phyloP scores from a whole-genome alignment of 1,284 basidiomycete species.

The Exobasidium rhododendri region DNA sequence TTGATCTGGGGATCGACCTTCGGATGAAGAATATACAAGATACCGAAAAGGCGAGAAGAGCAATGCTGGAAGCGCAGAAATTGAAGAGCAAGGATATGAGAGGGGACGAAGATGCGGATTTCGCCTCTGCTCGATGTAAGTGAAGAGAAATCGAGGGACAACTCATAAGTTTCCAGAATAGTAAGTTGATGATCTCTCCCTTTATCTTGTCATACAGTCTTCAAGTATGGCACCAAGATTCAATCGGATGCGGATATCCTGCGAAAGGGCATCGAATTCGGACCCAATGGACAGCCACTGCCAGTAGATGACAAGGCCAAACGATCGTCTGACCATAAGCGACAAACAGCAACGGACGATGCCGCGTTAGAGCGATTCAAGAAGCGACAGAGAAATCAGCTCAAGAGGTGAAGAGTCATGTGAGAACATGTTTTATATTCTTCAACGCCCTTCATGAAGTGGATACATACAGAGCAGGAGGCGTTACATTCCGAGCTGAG shows the following conservation, averaged over 20 bases:
- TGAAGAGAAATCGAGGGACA: too few species aligned
- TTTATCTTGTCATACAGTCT: conserved; percentile 58
- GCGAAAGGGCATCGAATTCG: conserved; percentile 56
- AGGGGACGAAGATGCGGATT: conserved; percentile 69
- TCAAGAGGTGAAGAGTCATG: conserved; percentile 17
- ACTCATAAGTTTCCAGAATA: background rate
- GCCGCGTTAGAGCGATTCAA: conserved; percentile 64
- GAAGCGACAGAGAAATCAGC: conserved; percentile 24
- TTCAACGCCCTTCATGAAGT: too few species aligned
- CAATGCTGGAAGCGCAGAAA: conserved; percentile 68
- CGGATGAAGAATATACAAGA: conserved; percentile 92
- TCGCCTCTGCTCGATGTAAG: conserved; percentile 69
- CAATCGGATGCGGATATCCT: conserved; percentile 82
- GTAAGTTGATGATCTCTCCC: background rate
- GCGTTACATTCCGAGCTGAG: too few species aligned
- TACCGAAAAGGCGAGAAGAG: conserved; percentile 88
- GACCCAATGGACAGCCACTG: conserved; percentile 55
- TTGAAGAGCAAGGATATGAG: conserved; percentile 58
- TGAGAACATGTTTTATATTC: too few species aligned
- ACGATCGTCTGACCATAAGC: conserved; percentile 48
- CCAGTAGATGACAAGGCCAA: background rate
- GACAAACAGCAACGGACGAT: conserved; percentile 85
- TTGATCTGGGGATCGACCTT: conserved; percentile 92
- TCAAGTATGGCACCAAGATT: conserved; percentile 70
- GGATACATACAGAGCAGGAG: too few species aligned